Evolutionary conservation across 2,329 filamentous ascomycete species (phyloP).

Genomic region (Aspergillus brasiliensis): DNA sequence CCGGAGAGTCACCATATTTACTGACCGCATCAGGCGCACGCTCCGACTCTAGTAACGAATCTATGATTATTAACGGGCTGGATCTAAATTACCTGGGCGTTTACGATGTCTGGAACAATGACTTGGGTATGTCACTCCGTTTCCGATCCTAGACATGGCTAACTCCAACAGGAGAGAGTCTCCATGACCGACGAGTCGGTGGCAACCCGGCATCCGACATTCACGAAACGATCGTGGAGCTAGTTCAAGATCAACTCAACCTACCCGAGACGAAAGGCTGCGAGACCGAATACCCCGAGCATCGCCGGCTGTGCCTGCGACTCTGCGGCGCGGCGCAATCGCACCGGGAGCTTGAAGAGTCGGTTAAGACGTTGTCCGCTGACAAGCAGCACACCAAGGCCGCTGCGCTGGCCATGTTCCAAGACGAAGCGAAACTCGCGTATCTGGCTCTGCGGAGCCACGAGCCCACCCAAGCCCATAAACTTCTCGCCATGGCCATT

Average conservation of each 20-base stretch:
- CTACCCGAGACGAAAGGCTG: constrained; percentile 55
- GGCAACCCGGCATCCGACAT: constrained; percentile 31
- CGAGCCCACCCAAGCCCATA: constrained; percentile 56
- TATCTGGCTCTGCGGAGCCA: constrained; percentile 58
- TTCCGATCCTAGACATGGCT: constrained; percentile 3
- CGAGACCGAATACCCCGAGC: constrained; percentile 55
- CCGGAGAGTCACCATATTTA: neutral
- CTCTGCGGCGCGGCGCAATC: constrained; percentile 62
- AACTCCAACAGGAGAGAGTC: constrained; percentile 32
- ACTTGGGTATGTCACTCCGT: constrained; percentile 46
- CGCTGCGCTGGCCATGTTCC: constrained; percentile 63
- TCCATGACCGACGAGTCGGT: constrained; percentile 34
- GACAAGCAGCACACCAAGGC: constrained; percentile 63
- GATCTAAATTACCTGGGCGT: constrained; percentile 66
- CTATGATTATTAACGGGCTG: constrained; percentile 58
- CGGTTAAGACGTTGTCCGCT: constrained; percentile 55
- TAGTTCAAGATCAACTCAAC: constrained; percentile 52
- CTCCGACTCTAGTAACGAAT: constrained; percentile 45
- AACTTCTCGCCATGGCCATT: constrained; percentile 57
- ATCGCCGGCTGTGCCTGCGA: constrained; percentile 62
- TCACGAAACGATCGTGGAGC: constrained; percentile 49
- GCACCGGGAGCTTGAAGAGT: constrained; percentile 50
- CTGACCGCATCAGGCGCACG: constrained; percentile 39
- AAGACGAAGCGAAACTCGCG: constrained; percentile 61
- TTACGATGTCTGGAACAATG: constrained; percentile 60